Evolutionary conservation across 2,329 filamentous ascomycete species (phyloP).

Genomic region (Diaporthe ilicicola): DNA sequence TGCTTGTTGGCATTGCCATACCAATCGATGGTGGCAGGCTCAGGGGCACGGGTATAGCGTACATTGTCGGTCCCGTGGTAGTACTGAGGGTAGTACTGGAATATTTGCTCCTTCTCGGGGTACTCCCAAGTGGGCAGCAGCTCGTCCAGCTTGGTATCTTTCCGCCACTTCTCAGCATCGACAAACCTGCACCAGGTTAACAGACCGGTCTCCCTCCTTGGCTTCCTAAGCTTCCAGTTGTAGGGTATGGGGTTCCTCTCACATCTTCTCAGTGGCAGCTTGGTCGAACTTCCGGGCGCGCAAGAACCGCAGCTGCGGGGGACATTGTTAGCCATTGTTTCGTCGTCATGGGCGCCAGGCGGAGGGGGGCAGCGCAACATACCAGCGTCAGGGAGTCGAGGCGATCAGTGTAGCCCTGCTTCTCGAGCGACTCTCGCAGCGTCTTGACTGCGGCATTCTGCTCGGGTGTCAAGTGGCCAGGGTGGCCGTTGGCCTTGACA

Average conservation of each 20-base stretch:
- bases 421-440: constrained; percentile 85
- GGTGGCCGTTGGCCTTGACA: constrained; percentile 77
- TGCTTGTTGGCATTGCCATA: background rate
- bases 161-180: constrained; percentile 90
- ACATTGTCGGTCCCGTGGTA: constrained; percentile 97
- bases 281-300: constrained; percentile 96
- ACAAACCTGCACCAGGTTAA: constrained; percentile 73
- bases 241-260: constrained; percentile 51
- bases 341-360: background rate
- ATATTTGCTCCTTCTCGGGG: constrained; percentile 82
- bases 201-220: background rate
- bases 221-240: background rate
- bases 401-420: constrained; percentile 80
- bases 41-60: constrained; percentile 31
- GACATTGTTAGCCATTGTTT: constrained; percentile 34
- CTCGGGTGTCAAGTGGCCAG: constrained; percentile 84
- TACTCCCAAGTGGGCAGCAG: constrained; percentile 85
- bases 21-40: background rate
- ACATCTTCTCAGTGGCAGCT: constrained; percentile 86
- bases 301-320: constrained; percentile 79
- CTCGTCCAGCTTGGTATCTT: constrained; percentile 84
- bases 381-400: constrained; percentile 94
- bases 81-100: constrained; percentile 96
- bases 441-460: constrained; percentile 92
- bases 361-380: constrained; percentile 44